Conservation (phyloP, 1,284 basidiomycete species). For the Malassezia pachydermatis region DNA sequence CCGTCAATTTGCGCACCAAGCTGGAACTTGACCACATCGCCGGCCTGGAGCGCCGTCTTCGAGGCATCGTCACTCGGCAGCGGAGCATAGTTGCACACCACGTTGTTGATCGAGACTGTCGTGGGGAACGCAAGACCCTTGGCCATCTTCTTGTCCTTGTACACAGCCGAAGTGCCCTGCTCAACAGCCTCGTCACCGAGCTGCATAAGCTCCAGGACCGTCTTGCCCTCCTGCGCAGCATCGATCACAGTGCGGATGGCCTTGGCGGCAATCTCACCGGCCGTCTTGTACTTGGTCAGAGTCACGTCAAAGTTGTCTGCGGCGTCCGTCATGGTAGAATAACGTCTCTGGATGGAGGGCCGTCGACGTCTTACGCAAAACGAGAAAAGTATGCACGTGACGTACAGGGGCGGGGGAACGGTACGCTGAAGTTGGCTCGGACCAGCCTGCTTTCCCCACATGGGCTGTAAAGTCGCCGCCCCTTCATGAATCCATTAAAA, state of each 20-base stretch:
- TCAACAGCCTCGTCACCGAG: constrained; percentile 87
- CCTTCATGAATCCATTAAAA: no score
- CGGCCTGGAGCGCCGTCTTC: constrained; percentile 58
- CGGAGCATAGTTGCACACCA: constrained; percentile 55
- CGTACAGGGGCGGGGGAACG: not conserved
- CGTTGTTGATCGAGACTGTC: constrained; percentile 73
- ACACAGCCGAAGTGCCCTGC: constrained; percentile 70
- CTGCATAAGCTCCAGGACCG: constrained; percentile 77
- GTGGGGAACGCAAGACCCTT: constrained; percentile 92
- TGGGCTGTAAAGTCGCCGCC: no score
- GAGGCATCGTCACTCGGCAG: constrained; percentile 55
- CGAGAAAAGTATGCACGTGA: constrained; percentile 5
- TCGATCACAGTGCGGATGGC: constrained; percentile 63
- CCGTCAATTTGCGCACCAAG: constrained; percentile 92
- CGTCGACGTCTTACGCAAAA: not conserved
- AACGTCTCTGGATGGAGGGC: no score
- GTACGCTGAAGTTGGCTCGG: not conserved
- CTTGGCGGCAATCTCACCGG: constrained; percentile 76
- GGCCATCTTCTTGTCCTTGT: constrained; percentile 65
- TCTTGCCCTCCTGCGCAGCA: constrained; percentile 59
- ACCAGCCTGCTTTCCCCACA: no score
- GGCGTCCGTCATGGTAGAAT: constrained; percentile 14
- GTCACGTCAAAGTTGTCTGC: constrained; percentile 38
- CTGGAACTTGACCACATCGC: constrained; percentile 90
- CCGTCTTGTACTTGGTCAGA: constrained; percentile 57